A percentile compares a stretch with the other conserved stretches of the same genome.
phyloP scores from a whole-genome alignment of 495 filamentous ascomycete species.

The Trichoderma gamsii region DNA sequence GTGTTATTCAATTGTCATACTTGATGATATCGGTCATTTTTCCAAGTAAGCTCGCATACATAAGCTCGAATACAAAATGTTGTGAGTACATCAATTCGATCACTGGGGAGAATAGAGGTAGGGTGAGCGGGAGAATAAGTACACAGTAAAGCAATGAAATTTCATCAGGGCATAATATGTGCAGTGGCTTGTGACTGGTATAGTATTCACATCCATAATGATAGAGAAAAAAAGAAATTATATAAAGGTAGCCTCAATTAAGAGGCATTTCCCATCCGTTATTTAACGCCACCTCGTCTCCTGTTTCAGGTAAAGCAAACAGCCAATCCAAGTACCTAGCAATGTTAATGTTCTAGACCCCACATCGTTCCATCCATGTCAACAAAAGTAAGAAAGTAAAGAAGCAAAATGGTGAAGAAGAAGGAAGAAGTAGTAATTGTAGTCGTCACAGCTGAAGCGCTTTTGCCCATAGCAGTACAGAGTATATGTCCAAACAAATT shows the following conservation, averaged over 20 bases:
- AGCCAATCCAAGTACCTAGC: conserved; percentile 12
- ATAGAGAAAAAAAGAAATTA: background rate
- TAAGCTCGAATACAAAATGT: background rate
- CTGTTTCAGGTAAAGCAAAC: conserved; percentile 7
- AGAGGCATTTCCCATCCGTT: background rate
- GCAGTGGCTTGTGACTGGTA: background rate
- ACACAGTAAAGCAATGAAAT: background rate
- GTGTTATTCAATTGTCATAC: background rate
- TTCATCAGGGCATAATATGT: background rate
- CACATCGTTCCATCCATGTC: conserved; percentile 8
- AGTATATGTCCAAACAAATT: conserved; percentile 2
- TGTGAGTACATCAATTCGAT: no score
- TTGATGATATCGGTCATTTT: background rate
- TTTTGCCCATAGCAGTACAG: background rate
- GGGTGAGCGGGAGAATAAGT: background rate
- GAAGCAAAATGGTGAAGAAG: background rate
- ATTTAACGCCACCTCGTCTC: conserved; percentile 4
- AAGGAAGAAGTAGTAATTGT: no score
- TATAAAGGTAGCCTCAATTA: background rate
- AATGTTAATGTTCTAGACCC: conserved; percentile 9
- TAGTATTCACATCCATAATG: background rate
- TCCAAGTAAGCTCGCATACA: no score
- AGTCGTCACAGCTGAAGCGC: background rate
- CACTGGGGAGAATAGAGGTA: no score
- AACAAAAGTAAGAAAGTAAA: conserved; percentile 11